Conservation (phyloP, 2,329 filamentous ascomycete genomes). For the Cercospora sesami region DNA sequence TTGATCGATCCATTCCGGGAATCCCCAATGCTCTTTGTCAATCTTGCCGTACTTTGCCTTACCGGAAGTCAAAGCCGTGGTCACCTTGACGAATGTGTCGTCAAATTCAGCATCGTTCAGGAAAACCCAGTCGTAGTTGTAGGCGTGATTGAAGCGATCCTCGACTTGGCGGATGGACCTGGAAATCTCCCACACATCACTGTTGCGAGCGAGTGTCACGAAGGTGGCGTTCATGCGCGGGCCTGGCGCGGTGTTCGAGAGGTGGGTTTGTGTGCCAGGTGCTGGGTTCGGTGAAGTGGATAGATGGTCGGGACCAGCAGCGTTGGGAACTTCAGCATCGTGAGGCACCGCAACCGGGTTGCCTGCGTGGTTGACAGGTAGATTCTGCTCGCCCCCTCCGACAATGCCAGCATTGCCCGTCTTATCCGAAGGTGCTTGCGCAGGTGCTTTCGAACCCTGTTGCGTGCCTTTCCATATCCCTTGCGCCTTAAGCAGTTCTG, state of each 20-base stretch:
- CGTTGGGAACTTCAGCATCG: conserved; percentile 9
- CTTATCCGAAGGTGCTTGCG: conserved; percentile 13
- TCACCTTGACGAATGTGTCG: conserved; percentile 89
- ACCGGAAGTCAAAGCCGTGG: conserved; percentile 83
- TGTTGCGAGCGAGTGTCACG: conserved; percentile 90
- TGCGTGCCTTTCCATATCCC: conserved; percentile 34
- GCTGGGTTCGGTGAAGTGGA: conserved; percentile 38
- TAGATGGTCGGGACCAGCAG: conserved; percentile 4
- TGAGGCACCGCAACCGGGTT: conserved; percentile 23
- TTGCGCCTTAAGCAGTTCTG: conserved; percentile 40
- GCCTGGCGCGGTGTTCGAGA: conserved; percentile 55
- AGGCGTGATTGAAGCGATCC: conserved; percentile 95
- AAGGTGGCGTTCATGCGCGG: conserved; percentile 95
- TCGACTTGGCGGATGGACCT: conserved; percentile 94
- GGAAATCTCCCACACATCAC: conserved; percentile 93
- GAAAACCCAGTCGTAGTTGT: conserved; percentile 99
- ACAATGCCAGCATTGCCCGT: conserved; percentile 16
- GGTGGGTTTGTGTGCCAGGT: conserved; percentile 32
- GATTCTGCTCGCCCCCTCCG: conserved; percentile 18
- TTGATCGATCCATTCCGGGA: conserved; percentile 92
- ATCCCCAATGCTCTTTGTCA: conserved; percentile 92
- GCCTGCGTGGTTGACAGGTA: conserved; percentile 10
- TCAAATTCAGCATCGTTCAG: conserved; percentile 95
- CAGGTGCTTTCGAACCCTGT: conserved; percentile 12
- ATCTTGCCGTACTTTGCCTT: conserved; percentile 90